Evolutionary conservation across 192 early-diverging fungal genomes (phyloP), one percentile per base, ranked within the genome.

Genomic region (Gamsiella multidivaricata): DNA sequence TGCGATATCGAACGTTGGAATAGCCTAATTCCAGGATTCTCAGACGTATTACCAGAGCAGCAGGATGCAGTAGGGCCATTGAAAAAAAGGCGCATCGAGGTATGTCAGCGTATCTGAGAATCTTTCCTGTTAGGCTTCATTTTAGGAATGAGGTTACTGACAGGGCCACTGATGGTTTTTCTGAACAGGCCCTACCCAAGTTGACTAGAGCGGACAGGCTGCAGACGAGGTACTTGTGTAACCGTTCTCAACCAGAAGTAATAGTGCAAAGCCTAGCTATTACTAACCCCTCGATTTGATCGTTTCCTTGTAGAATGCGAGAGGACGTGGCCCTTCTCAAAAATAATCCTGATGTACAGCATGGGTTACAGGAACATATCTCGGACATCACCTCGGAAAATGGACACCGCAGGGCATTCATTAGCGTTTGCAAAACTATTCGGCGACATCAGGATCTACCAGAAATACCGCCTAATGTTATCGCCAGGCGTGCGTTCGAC

Each of bases 361-460:
- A 33, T 39, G n/a, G n/a, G n/a, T n/a, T n/a, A n/a, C n/a, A n/a
- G n/a, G n/a, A n/a, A 28, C n/a, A 36, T n/a, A 2, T 36, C 14
- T 17, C 25, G 46, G 0, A 8, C 7, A 37, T 61, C 8, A 23
- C 34, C 28, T 15, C 39, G 32, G 11, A 47, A 28, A 22, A 65
- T 39, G 36, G 36, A 0, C 74, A 69, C 17, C 54, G 51, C 12
- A 36, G 32, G 23, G 61, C 74, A 28, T 78, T 78, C 22, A 54
- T 69, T 14, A n/a, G 3, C 20, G 69, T 78, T 31, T 78, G 65
- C 46, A 36, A 43, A 1, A 57, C 49, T 10, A 7, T 78, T 46
- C 65, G 52, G 5, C 65, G n/a, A 3, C 41, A 29, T 5, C 65
- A 58, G 2, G 66, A 58, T 5, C 12, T 49, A n/a, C 65, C 59